Evolutionary conservation across 768 basidiomycete species (phyloP), one percentile per base, ranked within the genome.

Genomic region (Hygrophorus russula): DNA sequence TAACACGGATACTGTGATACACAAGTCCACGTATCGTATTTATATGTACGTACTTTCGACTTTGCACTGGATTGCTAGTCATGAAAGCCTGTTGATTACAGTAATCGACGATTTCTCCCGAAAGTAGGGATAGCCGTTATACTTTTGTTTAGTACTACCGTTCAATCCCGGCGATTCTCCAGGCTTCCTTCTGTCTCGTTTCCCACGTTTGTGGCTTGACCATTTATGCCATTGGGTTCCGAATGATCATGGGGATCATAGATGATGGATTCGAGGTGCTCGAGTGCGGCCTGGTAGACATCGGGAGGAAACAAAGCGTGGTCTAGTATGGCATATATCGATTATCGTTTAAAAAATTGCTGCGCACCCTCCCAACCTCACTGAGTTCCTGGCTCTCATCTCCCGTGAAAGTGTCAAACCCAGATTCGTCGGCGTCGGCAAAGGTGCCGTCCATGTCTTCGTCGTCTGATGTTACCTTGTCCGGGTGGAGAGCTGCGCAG

Each of bases 331-430:
- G 90, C 46, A 76, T 68, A 65, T 69, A 91, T 63, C 89, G 83
- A 58, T 63, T 72, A 69, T 80, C 63, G 68, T 80, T 80, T 64
- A 73, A 55, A 61, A 84, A 84, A 84, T 84, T 75, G 61, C 80
- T 86, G 83, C 90, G 85, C 81, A 90, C 87, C 82, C 85, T 79
- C 68, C 90, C 90, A 51, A 82, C 84, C 66, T 82, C 80, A 60
- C 80, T 85, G 51, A 91, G 73, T 62, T 91, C 85, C 53, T 88
- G 68, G 15, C 65, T 71, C 44, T 71, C 78, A 37, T 71, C 70
- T 19, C 80, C 82, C 15, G 63, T 66, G 52, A 74, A 73, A 2
- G 66, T 64, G 3, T 68, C 70, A 57, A 87, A 82, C 1, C 68
- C 65, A 47, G 58, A 57, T 12, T 58, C 59, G 27, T 66, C 63